A percentile compares a stretch with the other conserved stretches of the same genome.
These are phyloP conservation scores for Anthracocystis panici-leucophaei DNA, from an alignment of 1,284 basidiomycete species.

Conservation along the genomic window DNA sequence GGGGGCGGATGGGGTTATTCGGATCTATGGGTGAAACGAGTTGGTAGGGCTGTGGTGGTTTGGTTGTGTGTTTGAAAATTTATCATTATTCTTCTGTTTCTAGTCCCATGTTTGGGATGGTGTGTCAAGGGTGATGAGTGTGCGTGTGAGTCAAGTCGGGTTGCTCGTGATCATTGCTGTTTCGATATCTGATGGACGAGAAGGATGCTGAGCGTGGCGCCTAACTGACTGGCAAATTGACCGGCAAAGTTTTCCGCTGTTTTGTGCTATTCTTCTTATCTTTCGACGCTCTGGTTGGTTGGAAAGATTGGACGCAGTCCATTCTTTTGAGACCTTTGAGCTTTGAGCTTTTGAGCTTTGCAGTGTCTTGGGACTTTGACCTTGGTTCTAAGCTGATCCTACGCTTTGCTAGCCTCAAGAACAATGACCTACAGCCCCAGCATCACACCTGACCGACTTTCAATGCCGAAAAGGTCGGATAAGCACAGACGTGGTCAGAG, in stretches of 20 bases:
- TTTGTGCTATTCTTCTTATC: conserved; percentile 1
- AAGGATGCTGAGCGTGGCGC: not conserved
- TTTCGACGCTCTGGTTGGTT: conserved; percentile 1
- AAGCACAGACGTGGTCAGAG: too few species aligned
- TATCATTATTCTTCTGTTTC: not conserved
- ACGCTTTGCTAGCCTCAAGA: too few species aligned
- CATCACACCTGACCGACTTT: too few species aligned
- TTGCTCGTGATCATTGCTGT: too few species aligned
- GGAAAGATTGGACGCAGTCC: not conserved
- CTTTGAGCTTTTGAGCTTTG: not conserved
- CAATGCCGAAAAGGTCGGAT: too few species aligned
- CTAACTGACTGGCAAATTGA: conserved; percentile 14
- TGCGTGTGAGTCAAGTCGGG: not conserved
- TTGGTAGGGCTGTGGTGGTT: conserved; percentile 30
- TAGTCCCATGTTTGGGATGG: not conserved
- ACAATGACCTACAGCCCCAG: too few species aligned
- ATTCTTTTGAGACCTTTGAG: not conserved
- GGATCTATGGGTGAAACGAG: conserved; percentile 75
- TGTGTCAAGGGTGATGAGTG: not conserved
- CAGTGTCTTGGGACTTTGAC: too few species aligned
- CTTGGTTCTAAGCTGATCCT: too few species aligned
- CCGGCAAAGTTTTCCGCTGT: conserved; percentile 14
- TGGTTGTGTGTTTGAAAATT: not conserved
- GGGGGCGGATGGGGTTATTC: conserved; percentile 93
- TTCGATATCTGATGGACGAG: too few species aligned